Evolutionary conservation across 306 rosid species (phyloP).

Genomic region (Medicago ruthenica): DNA sequence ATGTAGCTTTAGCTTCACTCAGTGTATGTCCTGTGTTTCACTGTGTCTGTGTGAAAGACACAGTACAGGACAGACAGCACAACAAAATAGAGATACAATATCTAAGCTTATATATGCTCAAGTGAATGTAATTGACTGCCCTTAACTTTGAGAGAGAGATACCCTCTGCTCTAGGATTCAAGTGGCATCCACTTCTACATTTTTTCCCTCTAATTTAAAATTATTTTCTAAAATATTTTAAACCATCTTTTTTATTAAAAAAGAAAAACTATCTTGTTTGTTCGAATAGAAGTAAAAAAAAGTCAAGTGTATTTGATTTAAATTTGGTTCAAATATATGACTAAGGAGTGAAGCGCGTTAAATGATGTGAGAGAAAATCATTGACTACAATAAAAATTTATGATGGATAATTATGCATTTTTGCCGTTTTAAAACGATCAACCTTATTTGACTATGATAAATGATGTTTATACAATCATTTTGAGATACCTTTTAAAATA

Average conservation of each 20-base stretch:
- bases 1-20: constrained; percentile 12
- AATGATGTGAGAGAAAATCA: not conserved
- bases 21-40: not conserved
- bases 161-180: not conserved
- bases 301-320: not conserved
- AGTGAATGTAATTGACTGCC: not conserved
- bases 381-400: not conserved
- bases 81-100: constrained; percentile 2
- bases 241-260: not conserved
- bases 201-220: not conserved
- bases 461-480: no score
- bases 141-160: not conserved
- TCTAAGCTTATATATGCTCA: not conserved
- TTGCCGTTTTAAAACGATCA: no score
- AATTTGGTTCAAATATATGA: not conserved
- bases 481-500: no score
- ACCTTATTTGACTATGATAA: no score
- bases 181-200: not conserved
- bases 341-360: not conserved
- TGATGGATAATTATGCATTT: not conserved
- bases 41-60: constrained; percentile 7
- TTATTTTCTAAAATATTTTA: not conserved
- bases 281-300: not conserved
- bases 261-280: not conserved
- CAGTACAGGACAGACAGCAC: constrained; percentile 17